Conservation (phyloP, 2,329 filamentous ascomycete species). For the Fusarium beomiforme region DNA sequence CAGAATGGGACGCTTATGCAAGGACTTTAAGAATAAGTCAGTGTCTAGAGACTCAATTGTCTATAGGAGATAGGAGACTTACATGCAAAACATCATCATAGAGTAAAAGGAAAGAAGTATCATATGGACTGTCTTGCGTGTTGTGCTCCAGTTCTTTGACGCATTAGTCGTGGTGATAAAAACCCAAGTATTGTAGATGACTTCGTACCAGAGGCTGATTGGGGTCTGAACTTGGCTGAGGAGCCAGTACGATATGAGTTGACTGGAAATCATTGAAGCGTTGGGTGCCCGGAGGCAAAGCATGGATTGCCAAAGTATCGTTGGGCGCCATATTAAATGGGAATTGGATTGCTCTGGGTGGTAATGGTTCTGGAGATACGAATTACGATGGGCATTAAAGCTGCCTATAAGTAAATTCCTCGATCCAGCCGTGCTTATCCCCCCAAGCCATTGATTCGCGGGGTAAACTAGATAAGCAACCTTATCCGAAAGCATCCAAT, state of each 20-base stretch:
- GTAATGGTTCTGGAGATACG: no score
- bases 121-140: conserved; percentile 26
- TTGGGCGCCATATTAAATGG: no score
- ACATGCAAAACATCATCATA: conserved; percentile 35
- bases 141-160: conserved; percentile 27
- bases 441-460: no score
- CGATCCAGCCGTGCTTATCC: no score
- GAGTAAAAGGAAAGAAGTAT: conserved; percentile 23
- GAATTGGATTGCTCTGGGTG: no score
- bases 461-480: no score
- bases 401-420: no score
- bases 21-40: background rate
- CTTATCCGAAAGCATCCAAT: background rate
- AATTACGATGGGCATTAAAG: no score
- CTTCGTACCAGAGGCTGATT: conserved; percentile 30
- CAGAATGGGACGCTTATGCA: conserved; percentile 35
- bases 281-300: conserved; percentile 28
- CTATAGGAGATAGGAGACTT: background rate
- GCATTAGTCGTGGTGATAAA: accelerated
- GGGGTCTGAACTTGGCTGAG: conserved; percentile 29
- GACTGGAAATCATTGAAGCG: conserved; percentile 25
- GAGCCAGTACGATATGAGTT: conserved; percentile 23
- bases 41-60: accelerated
- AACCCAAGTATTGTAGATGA: background rate
- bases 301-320: background rate